Percentiles rank a stretch among this genome's conserved stretches.
phyloP scores from a whole-genome alignment of 2,329 filamentous ascomycete species.

The Fusarium sp. region DNA sequence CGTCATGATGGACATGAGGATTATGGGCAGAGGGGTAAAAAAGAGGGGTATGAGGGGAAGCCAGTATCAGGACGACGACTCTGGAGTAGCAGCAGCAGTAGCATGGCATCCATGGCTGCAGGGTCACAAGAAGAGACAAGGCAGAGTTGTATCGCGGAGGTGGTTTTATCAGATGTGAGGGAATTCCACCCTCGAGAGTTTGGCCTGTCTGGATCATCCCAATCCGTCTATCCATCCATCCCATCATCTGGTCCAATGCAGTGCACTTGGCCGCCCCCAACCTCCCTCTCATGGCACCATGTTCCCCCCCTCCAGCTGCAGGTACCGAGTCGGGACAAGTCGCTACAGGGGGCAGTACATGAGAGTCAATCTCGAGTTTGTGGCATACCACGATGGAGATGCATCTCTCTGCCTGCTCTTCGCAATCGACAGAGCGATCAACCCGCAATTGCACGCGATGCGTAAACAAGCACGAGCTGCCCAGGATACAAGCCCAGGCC shows the following conservation, averaged over 20 bases:
- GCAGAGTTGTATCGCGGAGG: constrained; percentile 24
- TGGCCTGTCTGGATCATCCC: constrained; percentile 20
- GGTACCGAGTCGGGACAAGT: constrained; percentile 44
- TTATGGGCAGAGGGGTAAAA: constrained; percentile 16
- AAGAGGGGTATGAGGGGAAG: constrained; percentile 30
- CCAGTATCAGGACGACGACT: constrained; percentile 25
- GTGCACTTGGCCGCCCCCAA: constrained; percentile 20
- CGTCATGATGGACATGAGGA: constrained; percentile 11
- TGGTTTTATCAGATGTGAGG: constrained; percentile 32
- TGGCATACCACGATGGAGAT: neutral
- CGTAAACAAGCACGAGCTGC: constrained; percentile 13
- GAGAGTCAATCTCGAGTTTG: constrained; percentile 21
- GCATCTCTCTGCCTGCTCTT: neutral
- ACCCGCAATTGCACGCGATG: neutral
- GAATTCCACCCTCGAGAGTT: constrained; percentile 25
- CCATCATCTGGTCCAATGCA: constrained; percentile 17
- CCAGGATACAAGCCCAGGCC: constrained; percentile 18
- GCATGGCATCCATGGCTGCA: constrained; percentile 5
- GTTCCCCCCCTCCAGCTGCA: constrained; percentile 37
- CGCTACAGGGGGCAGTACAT: constrained; percentile 26
- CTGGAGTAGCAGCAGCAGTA: constrained; percentile 17
- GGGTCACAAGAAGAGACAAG: constrained; percentile 27
- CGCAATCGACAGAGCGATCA: neutral
- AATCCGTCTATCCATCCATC: constrained; percentile 1
- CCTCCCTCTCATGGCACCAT: constrained; percentile 34